phyloP scores from a whole-genome alignment of 2,329 filamentous ascomycete species.

The Lachnum nothofagi region DNA sequence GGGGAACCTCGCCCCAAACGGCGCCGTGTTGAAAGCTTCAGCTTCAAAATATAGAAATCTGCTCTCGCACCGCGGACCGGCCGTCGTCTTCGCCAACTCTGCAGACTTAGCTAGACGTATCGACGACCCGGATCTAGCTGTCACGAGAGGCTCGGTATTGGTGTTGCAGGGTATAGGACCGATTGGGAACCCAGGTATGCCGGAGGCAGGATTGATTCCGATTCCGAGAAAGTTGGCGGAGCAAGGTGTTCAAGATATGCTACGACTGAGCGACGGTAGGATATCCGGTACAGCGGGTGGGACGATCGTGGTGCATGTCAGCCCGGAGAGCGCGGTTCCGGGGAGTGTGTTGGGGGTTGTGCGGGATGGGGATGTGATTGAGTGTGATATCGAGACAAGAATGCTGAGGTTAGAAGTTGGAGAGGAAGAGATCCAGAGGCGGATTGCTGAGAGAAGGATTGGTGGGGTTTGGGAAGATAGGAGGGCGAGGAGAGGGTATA shows the following conservation, averaged over 20 bases:
- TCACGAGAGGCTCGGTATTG: slow-evolving; percentile 41
- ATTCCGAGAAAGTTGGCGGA: slow-evolving; percentile 44
- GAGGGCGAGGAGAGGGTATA: slow-evolving; percentile 48
- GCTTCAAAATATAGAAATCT: slow-evolving; percentile 44
- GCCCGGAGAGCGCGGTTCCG: slow-evolving; percentile 45
- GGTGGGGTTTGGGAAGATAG: slow-evolving; percentile 34
- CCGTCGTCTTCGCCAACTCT: slow-evolving; percentile 45
- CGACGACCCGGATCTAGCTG: slow-evolving; percentile 40
- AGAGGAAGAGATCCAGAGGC: slow-evolving; percentile 21
- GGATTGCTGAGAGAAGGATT: slow-evolving; percentile 20
- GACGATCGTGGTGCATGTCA: slow-evolving; percentile 49
- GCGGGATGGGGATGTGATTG: slow-evolving; percentile 43
- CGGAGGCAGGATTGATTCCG: slow-evolving; percentile 47
- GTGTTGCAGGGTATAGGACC: slow-evolving; percentile 47
- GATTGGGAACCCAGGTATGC: slow-evolving; percentile 49
- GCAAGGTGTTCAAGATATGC: slow-evolving; percentile 47
- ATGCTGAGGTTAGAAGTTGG: slow-evolving; percentile 35
- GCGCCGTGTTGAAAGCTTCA: slow-evolving; percentile 46
- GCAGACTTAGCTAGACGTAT: slow-evolving; percentile 42
- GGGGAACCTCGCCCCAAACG: slow-evolving; percentile 45
- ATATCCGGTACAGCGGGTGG: slow-evolving; percentile 53
- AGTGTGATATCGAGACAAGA: slow-evolving; percentile 41
- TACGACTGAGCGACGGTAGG: slow-evolving; percentile 48
- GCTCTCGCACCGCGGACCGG: slow-evolving; percentile 40
- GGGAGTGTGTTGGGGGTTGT: slow-evolving; percentile 45